Percentiles rank a stretch among this genome's conserved stretches.
Evolutionary conservation across 129 eudicot genomes (phyloP).

Genomic region (Deinandra increscens): DNA sequence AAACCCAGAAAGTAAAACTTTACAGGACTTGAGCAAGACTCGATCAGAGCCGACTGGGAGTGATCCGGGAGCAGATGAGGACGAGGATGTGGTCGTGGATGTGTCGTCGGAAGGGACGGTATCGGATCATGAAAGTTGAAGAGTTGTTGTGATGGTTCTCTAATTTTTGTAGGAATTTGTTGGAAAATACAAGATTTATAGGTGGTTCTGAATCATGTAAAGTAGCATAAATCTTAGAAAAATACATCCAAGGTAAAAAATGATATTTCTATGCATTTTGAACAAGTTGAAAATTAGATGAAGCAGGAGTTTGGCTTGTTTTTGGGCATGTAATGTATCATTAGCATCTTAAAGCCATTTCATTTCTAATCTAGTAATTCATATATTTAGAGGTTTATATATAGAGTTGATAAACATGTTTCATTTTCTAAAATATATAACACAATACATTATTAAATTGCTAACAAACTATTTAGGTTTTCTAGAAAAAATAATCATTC

Average conservation of each 20-base stretch:
- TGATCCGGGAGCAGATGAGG: background rate
- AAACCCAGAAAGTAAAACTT: slow-evolving; percentile 16
- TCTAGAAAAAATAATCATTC: too few species aligned
- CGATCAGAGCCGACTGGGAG: slow-evolving; percentile 23
- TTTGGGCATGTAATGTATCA: background rate
- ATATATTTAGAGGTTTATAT: too few species aligned
- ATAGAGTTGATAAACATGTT: too few species aligned
- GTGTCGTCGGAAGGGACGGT: slow-evolving; percentile 65
- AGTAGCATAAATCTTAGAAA: slow-evolving; percentile 5
- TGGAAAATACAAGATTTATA: slow-evolving; percentile 15
- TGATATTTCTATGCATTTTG: background rate
- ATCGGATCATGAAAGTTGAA: slow-evolving; percentile 43
- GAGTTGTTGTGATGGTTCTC: background rate
- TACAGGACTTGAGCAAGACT: slow-evolving; percentile 36
- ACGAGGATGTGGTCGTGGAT: slow-evolving; percentile 31
- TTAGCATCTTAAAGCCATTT: background rate
- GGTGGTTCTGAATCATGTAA: slow-evolving; percentile 6
- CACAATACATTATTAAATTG: too few species aligned
- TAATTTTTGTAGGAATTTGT: slow-evolving; percentile 28
- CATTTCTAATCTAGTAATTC: background rate
- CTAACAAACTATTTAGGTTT: too few species aligned
- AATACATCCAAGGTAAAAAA: background rate
- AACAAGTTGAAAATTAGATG: background rate
- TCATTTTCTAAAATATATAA: too few species aligned
- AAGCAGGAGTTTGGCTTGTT: background rate